Base-by-base conservation (phyloP, 2,329 filamentous ascomycete genomes). In the Curvularia eragrostidis region DNA sequence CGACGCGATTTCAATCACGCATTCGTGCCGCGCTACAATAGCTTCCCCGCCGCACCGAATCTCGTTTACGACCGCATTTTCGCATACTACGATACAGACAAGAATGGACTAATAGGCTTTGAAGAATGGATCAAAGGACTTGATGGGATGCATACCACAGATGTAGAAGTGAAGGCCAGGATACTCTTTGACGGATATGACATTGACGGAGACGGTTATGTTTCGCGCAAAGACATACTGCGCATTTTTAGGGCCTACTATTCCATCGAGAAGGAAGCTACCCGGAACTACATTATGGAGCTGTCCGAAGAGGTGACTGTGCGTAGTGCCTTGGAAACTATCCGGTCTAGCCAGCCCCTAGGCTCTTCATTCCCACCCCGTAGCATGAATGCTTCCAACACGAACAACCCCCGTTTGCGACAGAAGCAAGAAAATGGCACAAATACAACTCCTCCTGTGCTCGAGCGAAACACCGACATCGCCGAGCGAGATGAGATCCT, bases 31-130 rank as follows among this genome's bases (percentile, higher is more conserved):
- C 90, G 90, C n/a, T 91, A 90, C 13, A 90, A 89, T n/a, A 86
- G 87, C 56, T 86, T 89, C 30, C 89, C 92, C 54, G 87, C 90
- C 10, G 85, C 89, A 0, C 91, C 94, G 1, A 97, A 96, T 73
- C 85, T 97, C 13, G 91, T 99, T 58, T 95, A 96, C 72, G 94
- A 99, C 75, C 90, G 95, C 65, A 95, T 97, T 85, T 99, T 98
- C 78, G 87, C 91, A 49, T 97, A 97, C 75, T 99, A 97, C 75
- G 95, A 99, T 77, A 91, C 89, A 30, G 94, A 98, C 74, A 85
- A 87, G 41, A 92, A 99, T 72, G 91, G 90, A 21, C 81, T 96
- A 7, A 97, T 99, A 68, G 91, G 91, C 7, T 98, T 99, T 66
- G 85, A 91, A 48, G 95, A 99, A 74, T 99, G 97, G 71, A 80